A percentile compares a stretch with the other conserved stretches of the same genome.
Conservation (phyloP, 441 rosid species). For the Arabidopsis hybrid region DNA sequence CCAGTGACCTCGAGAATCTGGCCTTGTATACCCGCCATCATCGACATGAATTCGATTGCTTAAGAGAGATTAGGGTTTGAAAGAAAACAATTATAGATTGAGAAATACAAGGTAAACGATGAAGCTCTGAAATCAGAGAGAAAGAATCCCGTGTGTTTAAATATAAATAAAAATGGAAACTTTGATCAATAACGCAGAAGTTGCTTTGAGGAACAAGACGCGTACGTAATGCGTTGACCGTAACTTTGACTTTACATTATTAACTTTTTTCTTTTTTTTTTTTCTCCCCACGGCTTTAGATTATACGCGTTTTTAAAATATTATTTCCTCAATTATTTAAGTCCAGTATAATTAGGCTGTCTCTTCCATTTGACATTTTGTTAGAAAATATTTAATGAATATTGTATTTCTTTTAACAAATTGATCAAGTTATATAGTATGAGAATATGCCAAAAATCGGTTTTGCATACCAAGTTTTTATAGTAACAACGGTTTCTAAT, state of each 20-base stretch:
- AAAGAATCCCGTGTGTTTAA: slow-evolving; percentile 5
- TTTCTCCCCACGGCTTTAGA: not conserved
- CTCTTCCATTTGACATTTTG: not conserved
- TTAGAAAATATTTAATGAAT: not conserved
- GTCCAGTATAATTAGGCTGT: not conserved
- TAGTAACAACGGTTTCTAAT: no score
- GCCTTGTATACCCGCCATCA: slow-evolving; percentile 71
- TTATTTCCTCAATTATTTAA: not conserved
- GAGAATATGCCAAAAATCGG: not conserved
- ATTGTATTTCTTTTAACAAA: no score
- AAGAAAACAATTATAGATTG: not conserved
- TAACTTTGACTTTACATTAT: slow-evolving; percentile 23
- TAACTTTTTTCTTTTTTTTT: not conserved
- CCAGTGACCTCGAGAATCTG: slow-evolving; percentile 88
- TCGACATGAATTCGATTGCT: slow-evolving; percentile 28
- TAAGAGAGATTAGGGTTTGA: slow-evolving; percentile 12
- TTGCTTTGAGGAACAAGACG: slow-evolving; percentile 29
- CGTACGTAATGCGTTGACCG: slow-evolving; percentile 28
- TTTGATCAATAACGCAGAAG: slow-evolving; percentile 19
- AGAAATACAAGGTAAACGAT: not conserved
- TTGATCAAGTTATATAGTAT: no score
- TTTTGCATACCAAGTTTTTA: not conserved
- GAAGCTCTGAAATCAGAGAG: slow-evolving; percentile 12
- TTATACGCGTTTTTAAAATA: slow-evolving; percentile 2
- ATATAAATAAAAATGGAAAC: not conserved